Evolutionary conservation across 805 yeast genomes (phyloP).

Genomic region (Saccharomycopsis selenospora): DNA sequence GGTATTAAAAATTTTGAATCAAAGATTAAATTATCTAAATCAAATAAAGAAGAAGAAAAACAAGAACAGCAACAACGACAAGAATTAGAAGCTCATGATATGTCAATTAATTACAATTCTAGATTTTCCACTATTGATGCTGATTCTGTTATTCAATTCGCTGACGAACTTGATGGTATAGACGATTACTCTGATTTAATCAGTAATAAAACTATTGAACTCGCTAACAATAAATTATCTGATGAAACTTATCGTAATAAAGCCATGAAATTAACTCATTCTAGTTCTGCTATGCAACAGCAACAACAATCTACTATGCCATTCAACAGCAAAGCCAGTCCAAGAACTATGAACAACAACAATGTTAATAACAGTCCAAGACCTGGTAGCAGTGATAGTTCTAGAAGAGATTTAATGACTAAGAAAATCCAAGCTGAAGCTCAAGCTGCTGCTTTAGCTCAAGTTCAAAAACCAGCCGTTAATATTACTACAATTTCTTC

Average conservation of each 20-base stretch:
- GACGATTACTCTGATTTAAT: neutral
- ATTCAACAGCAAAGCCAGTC: too few relatives aligned
- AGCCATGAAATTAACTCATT: neutral
- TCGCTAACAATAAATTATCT: neutral
- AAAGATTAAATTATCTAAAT: neutral
- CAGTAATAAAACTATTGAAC: neutral
- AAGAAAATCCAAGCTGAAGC: constrained; percentile 1
- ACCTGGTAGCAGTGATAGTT: neutral
- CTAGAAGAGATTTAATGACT: neutral
- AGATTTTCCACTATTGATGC: neutral
- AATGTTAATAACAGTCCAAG: neutral
- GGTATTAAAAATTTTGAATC: neutral
- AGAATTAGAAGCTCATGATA: too few relatives aligned
- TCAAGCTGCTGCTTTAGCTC: constrained; percentile 1
- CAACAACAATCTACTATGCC: neutral
- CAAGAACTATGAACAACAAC: too few relatives aligned
- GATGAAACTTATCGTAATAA: neutral
- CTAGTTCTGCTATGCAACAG: neutral
- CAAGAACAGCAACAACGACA: neutral
- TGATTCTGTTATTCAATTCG: neutral
- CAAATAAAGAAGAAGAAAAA: neutral
- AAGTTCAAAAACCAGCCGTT: constrained; percentile 1
- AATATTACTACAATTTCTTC: neutral
- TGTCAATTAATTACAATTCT: neutral
- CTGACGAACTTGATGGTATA: neutral